Evolutionary conservation across 306 rosid genomes (phyloP).

Genomic region (Pyrus betulifolia): DNA sequence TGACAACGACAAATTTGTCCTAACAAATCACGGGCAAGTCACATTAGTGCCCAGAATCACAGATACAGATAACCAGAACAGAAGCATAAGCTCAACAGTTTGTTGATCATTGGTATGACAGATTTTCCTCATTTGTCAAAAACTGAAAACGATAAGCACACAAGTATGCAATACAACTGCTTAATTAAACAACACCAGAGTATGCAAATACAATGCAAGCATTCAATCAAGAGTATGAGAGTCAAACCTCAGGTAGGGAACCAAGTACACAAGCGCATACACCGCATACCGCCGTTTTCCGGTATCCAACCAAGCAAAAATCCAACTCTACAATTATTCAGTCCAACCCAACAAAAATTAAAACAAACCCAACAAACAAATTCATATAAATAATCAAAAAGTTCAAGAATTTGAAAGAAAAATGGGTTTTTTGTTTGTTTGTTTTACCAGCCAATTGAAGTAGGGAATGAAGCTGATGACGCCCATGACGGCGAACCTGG

Average conservation of each 20-base stretch:
- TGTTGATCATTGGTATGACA: neutral
- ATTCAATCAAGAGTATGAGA: neutral
- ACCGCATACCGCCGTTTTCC: constrained; percentile 71
- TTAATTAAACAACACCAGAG: too few relatives aligned
- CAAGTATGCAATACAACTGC: neutral
- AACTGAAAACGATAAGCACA: neutral
- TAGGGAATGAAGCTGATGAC: constrained; percentile 81
- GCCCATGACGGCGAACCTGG: constrained; percentile 77
- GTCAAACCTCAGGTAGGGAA: constrained; percentile 73
- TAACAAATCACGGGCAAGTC: constrained; percentile 21
- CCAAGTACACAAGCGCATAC: constrained; percentile 71
- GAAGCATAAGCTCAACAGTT: neutral
- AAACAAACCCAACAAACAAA: neutral
- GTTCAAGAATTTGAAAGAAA: neutral
- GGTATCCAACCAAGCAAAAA: constrained; percentile 86
- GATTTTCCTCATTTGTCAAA: neutral
- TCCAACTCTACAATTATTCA: constrained; percentile 56
- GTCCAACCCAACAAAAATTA: neutral
- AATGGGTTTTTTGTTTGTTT: neutral
- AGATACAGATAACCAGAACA: neutral
- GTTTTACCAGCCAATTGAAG: constrained; percentile 87
- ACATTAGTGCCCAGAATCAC: neutral
- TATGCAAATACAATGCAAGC: too few relatives aligned
- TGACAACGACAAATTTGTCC: constrained; percentile 71
- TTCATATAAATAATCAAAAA: neutral